Base-by-base conservation (phyloP, 345 rosid genomes). In the Luvunga scandens region DNA sequence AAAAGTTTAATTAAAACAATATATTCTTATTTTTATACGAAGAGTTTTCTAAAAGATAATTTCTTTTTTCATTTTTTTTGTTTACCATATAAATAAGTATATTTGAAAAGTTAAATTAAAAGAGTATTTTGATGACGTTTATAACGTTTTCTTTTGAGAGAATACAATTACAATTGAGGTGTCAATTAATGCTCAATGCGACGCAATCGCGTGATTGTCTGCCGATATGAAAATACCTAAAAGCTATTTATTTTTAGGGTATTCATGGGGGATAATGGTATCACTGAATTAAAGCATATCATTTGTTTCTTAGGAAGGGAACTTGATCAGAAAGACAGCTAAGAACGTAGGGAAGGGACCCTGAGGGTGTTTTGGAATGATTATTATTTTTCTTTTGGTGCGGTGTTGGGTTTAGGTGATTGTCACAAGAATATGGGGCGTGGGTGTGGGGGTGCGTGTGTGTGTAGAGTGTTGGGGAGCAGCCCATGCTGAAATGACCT, bases 261-360 rank as follows among this genome's bases (percentile, higher is more conserved):
- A 45, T 45, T 45, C 12, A 45, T 45, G 50, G 50, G 50, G 50
- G 50, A 12, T 42, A 16, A 12, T 0, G 50, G 0, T 3, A 13
- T 45, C 50, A 45, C 4, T 45, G 18, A 45, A 13, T 12, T 45
- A 12, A 6, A 31, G 64, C 70, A 72, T 30, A 55, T 55, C 39
- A 84, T 80, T 57, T 77, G 90, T 82, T 88, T 85, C 94, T 85
- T 85, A 80, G 86, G 88, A 88, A 81, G 84, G 81, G 66, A 75
- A 71, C 84, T 84, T 74, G 57, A 82, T 85, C 78, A 70, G 79
- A 53, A 81, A 22, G 86, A 85, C 92, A 88, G 88, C 85, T 86
- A 67, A 67, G 78, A 3, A 18, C 66, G 91, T 80, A 48, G 78
- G 86, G 85, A 66, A 83, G 79, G 61, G 81, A 79, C 53, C 82